Percentiles rank a stretch among this genome's conserved stretches.
Conservation (phyloP, 1,284 basidiomycete species). For the Grifola frondosa region DNA sequence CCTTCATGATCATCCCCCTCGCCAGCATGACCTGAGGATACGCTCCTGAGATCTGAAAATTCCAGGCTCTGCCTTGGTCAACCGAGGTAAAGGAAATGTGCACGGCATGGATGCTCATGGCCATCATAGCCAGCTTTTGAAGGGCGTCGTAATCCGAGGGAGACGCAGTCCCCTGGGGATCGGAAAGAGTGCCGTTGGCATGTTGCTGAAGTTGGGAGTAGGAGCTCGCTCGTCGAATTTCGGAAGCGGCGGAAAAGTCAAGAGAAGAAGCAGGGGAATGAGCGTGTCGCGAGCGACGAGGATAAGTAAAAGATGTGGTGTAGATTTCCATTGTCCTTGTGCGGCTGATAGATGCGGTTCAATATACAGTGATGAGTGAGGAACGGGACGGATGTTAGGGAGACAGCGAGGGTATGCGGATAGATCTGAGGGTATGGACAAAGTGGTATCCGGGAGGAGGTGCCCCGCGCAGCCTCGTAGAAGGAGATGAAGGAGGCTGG, state of each 20-base stretch:
- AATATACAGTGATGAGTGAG: conserved; percentile 31
- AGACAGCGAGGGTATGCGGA: conserved; percentile 38
- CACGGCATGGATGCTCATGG: conserved; percentile 79
- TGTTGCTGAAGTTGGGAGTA: conserved; percentile 43
- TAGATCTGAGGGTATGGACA: conserved; percentile 38
- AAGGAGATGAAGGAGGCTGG: conserved; percentile 28
- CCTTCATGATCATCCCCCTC: conserved; percentile 85
- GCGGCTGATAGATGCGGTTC: conserved; percentile 29
- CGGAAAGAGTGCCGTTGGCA: conserved; percentile 33
- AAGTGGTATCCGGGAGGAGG: conserved; percentile 36
- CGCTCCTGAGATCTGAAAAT: conserved; percentile 88
- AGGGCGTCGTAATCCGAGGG: conserved; percentile 68
- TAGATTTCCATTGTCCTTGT: conserved; percentile 80
- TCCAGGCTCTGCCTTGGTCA: conserved; percentile 74
- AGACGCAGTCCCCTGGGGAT: conserved; percentile 33
- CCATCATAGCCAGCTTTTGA: conserved; percentile 78
- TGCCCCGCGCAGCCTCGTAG: conserved; percentile 32
- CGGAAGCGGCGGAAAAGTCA: conserved; percentile 51
- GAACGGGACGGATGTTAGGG: conserved; percentile 31
- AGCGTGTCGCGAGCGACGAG: conserved; percentile 70
- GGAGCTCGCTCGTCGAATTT: conserved; percentile 45
- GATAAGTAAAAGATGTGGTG: conserved; percentile 88
- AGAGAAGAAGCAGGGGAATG: conserved; percentile 62
- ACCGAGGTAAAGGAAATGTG: conserved; percentile 78
- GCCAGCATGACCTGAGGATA: conserved; percentile 94